phyloP scores from a whole-genome alignment of 164 flowering plant genomes.

The Kalanchoe fedtschenkoi region DNA sequence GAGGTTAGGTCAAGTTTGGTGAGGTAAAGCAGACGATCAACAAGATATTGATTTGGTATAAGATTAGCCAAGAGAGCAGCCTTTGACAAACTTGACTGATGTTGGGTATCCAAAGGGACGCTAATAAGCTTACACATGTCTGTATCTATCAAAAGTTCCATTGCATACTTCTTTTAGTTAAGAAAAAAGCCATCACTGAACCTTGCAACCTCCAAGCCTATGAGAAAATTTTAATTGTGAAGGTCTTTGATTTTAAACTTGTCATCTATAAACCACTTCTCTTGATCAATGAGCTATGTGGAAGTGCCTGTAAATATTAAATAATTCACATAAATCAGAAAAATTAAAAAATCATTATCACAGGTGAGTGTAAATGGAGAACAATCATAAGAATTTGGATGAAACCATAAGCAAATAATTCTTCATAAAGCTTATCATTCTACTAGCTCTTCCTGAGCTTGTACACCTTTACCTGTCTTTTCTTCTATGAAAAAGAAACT shows the following conservation, averaged over 20 bases:
- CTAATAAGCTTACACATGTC: background rate
- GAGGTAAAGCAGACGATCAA: background rate
- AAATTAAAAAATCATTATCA: too few relatives aligned
- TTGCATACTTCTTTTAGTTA: background rate
- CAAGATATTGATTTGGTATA: background rate
- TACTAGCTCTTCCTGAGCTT: too few relatives aligned
- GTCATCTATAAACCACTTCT: background rate
- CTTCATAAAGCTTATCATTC: too few relatives aligned
- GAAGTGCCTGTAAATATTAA: too few relatives aligned
- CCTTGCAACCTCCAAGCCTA: background rate
- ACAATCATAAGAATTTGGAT: too few relatives aligned
- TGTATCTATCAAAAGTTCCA: background rate
- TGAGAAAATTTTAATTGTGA: background rate
- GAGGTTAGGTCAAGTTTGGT: background rate
- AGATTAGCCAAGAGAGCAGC: too few relatives aligned
- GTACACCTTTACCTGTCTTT: too few relatives aligned
- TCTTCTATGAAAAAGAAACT: too few relatives aligned
- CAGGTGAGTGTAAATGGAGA: too few relatives aligned
- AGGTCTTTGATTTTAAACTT: background rate
- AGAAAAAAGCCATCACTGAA: background rate
- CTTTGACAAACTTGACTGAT: background rate
- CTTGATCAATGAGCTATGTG: background rate
- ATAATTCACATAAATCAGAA: too few relatives aligned
- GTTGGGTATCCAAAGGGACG: background rate
- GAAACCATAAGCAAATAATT: too few relatives aligned